Base-by-base conservation (phyloP, 2,329 filamentous ascomycete genomes). In the Ceratocystis variospora region DNA sequence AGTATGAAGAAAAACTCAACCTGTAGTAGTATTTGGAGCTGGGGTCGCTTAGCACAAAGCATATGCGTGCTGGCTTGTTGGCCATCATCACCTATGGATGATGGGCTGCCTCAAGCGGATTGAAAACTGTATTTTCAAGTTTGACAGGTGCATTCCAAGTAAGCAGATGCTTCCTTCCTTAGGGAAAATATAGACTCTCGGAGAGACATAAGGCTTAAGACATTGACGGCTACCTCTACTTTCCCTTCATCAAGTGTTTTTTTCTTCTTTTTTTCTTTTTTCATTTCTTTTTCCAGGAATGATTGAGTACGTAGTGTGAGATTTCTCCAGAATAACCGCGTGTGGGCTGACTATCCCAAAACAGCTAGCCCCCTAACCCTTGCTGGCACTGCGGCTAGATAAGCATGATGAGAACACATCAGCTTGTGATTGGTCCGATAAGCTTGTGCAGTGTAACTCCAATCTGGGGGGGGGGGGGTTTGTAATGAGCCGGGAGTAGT, bases 381-480 rank as follows among this genome's bases (percentile, higher is more conserved):
- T 62, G 61, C 41, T 31, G 25, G 44, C 7, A 12, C 10, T 62
- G 61, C 61, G 61, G 22, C 45, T 31, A 62, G 61, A 62, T 62
- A 62, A 62, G 61, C 1, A 4, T 15, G 17, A 1, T 37, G 33
- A 48, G 44, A 8, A 1, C 46, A 10, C 0, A 22, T 1, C 2
- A 4, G 1, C 0, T 10, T 48, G 12, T 48, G 61, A 48, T 62
- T 62, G 41, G 61, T 41, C 41, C 45, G 61, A 62, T 62, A 62
- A 62, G 61, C 19, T 0, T 7, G 17, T 25, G 17, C 28, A 31
- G 41, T 28, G 12, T 62, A 46, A 46, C 22, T 46, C 12, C 12
- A 33, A 5, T 12, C n/a, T 5, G 19, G 61, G 59, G 57, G 59
- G 59, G 25, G 25, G 53, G 53, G 53, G 53, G 53, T 8, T 28